phyloP scores from a whole-genome alignment of 768 basidiomycete genomes.

The Lyophyllum atratum region DNA sequence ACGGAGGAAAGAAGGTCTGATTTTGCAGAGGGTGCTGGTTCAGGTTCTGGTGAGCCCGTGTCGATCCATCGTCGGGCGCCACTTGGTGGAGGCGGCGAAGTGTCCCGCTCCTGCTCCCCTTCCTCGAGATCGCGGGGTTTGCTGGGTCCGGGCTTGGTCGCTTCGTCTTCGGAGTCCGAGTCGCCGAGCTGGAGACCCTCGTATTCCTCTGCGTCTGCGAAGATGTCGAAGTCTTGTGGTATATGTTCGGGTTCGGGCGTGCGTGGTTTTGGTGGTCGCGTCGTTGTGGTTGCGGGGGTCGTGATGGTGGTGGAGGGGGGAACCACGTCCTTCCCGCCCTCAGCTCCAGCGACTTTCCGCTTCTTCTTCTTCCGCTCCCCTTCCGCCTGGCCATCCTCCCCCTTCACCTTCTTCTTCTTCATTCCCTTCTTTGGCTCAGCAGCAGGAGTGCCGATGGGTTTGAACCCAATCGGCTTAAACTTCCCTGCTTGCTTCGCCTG shows the following conservation, averaged over 20 bases:
- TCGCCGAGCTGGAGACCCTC: conserved; percentile 62
- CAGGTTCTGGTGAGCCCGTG: conserved; percentile 34
- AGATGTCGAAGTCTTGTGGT: conserved; percentile 81
- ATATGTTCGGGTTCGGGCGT: conserved; percentile 38
- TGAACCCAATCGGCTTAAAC: conserved; percentile 67
- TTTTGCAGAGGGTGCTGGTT: conserved; percentile 19
- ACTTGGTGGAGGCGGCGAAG: not conserved
- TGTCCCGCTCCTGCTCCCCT: not conserved
- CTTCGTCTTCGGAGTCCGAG: conserved; percentile 53
- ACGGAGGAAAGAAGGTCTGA: conserved; percentile 13
- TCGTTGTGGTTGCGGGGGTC: not conserved
- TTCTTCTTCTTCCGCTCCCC: conserved; percentile 65
- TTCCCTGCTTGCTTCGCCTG: conserved; percentile 51
- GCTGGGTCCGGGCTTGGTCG: not conserved
- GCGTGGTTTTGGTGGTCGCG: conserved; percentile 3
- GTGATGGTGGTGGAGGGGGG: conserved; percentile 2
- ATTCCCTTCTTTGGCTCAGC: conserved; percentile 42
- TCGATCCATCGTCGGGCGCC: conserved; percentile 47
- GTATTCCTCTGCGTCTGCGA: conserved; percentile 84
- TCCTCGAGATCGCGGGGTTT: not conserved
- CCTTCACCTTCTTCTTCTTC: conserved; percentile 52
- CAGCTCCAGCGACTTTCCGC: conserved; percentile 46
- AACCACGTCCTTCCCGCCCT: conserved; percentile 20
- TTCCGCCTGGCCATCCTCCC: conserved; percentile 34
- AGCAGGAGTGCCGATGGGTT: conserved; percentile 51